phyloP scores from a whole-genome alignment of 2,329 filamentous ascomycete genomes.

The Cladosporium colombiae region DNA sequence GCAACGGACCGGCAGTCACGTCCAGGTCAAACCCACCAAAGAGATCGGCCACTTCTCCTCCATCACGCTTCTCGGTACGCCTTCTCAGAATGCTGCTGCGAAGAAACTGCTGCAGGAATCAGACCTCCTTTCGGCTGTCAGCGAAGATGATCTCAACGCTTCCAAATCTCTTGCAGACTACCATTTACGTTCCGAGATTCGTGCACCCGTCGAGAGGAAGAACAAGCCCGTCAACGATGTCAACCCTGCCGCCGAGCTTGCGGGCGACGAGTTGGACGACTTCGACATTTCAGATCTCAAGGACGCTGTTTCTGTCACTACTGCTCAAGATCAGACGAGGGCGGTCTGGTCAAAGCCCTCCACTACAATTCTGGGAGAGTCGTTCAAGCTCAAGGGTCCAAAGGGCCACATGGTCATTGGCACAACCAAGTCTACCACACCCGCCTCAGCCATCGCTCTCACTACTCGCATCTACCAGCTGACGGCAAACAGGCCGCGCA shows the following conservation, averaged over 20 bases:
- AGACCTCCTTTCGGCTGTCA: slow-evolving; percentile 19
- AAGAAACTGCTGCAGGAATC: slow-evolving; percentile 24
- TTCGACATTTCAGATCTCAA: background rate
- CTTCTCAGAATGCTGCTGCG: slow-evolving; percentile 25
- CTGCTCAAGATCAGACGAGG: background rate
- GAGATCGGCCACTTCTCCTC: slow-evolving; percentile 23
- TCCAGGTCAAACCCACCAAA: slow-evolving; percentile 23
- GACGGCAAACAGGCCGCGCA: background rate
- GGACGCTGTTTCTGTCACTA: background rate
- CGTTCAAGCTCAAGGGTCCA: background rate
- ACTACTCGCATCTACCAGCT: background rate
- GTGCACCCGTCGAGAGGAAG: background rate
- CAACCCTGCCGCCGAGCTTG: background rate
- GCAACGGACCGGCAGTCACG: slow-evolving; percentile 35
- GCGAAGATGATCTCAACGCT: slow-evolving; percentile 4
- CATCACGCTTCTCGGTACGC: slow-evolving; percentile 27
- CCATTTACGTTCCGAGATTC: slow-evolving; percentile 9
- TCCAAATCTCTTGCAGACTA: slow-evolving; percentile 9
- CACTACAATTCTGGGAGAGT: background rate
- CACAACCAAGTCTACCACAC: background rate
- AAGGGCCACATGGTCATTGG: background rate
- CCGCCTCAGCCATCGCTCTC: background rate
- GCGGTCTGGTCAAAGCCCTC: slow-evolving; percentile 4
- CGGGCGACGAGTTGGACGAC: background rate
- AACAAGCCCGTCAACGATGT: background rate